Percentiles rank a stretch among this genome's conserved stretches.
These are phyloP conservation scores for Rhododendron vialii DNA, from an alignment of 148 eudicot genomes.

Conservation along the genomic window DNA sequence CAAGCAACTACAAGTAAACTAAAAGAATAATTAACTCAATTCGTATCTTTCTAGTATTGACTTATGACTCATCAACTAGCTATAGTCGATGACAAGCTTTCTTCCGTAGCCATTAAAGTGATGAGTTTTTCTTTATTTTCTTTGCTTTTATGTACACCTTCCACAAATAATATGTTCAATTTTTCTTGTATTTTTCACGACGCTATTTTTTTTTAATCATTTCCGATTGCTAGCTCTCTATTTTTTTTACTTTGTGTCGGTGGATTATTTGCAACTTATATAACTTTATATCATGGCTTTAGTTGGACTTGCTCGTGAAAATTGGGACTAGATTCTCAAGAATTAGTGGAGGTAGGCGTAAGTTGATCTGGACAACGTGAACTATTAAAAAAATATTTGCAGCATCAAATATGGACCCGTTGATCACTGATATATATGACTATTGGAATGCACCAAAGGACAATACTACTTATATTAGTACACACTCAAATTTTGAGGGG, in stretches of 20 bases:
- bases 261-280: not conserved
- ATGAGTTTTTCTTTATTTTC: not conserved
- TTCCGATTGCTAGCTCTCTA: no score
- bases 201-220: not conserved
- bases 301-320: no score
- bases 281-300: no score
- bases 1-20: no score
- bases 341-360: no score
- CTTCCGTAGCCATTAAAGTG: not conserved
- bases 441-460: not conserved
- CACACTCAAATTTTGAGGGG: not conserved
- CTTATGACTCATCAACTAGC: slow-evolving; percentile 5
- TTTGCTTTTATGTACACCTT: not conserved
- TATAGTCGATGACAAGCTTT: not conserved
- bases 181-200: not conserved
- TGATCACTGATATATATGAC: not conserved
- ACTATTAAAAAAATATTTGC: no score
- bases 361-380: no score
- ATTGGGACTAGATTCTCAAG: no score
- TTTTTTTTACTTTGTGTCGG: not conserved
- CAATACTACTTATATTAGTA: not conserved
- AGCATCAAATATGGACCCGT: not conserved
- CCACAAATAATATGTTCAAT: not conserved
- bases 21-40: not conserved
- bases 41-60: not conserved